Percentiles rank a stretch among this genome's conserved stretches.
These are phyloP conservation scores for Botryotinia convoluta DNA, from an alignment of 2,329 filamentous ascomycete genomes.

Conservation along the genomic window DNA sequence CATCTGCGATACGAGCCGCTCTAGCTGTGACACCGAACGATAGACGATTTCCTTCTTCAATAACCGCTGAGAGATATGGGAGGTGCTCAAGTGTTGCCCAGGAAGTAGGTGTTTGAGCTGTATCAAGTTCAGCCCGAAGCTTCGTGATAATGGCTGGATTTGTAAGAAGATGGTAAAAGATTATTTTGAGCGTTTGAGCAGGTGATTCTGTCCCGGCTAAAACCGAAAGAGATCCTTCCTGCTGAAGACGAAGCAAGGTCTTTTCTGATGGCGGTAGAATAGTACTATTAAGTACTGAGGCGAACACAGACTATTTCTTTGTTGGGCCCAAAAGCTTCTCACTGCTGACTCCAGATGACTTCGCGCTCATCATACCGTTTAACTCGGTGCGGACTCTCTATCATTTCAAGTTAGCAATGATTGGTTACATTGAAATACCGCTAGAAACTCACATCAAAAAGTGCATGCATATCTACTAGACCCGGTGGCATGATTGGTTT, in stretches of 20 bases:
- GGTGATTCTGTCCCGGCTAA: not conserved
- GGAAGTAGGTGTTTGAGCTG: not conserved
- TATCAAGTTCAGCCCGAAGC: no score
- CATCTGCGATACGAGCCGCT: conserved; percentile 28
- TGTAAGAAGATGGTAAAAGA: not conserved
- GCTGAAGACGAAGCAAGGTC: not conserved
- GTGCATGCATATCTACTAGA: conserved; percentile 22
- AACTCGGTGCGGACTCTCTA: conserved; percentile 21
- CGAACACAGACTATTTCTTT: conserved; percentile 31
- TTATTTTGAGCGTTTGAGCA: not conserved
- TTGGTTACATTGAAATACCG: no score
- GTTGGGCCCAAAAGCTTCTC: not conserved
- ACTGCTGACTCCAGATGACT: not conserved
- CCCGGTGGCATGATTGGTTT: conserved; percentile 25
- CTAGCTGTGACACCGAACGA: conserved; percentile 35
- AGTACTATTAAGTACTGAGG: conserved; percentile 25
- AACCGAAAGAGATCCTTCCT: not conserved
- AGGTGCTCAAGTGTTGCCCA: conserved; percentile 28
- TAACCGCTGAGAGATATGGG: conserved; percentile 35
- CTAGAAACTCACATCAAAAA: conserved; percentile 20
- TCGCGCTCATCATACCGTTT: conserved; percentile 8
- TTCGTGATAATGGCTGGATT: no score
- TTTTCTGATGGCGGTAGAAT: not conserved
- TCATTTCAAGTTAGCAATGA: not conserved
- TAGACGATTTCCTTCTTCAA: conserved; percentile 38